Evolutionary conservation across 306 rosid genomes (phyloP), one percentile per base, ranked within the genome.

Genomic region (Cicer yamashitae): DNA sequence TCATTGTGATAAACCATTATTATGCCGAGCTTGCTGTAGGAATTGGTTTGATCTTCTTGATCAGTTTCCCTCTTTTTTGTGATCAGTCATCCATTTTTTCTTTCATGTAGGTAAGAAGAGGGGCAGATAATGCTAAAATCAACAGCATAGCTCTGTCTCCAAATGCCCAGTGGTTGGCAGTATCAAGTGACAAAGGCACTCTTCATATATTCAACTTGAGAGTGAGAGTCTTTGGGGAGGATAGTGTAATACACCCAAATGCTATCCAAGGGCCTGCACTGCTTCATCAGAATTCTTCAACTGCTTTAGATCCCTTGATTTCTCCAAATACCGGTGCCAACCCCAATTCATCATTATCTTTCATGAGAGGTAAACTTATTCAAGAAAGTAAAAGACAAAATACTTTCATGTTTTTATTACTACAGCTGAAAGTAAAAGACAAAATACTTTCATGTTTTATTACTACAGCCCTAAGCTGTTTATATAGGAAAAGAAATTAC

Each of bases 101-200:
- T 52, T 67, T 37, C 25, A 3, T 67, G 77, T 79, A 92, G 99
- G 96, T 94, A 70, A 91, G 99, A 73, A 90, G 99, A 84, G 99
- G 97, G 45, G 88, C 84, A 66, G 96, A 92, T 79, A 89, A 90
- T 87, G 99, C 97, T 51, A 97, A 90, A 71, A 90, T 94, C 77
- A 86, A 82, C 85, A 86, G 97, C 66, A 88, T 94, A 82, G 88
- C 96, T 18, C 85, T 94, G 43, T 91, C 97, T 40, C 84, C 93
- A 64, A 90, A 90, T 85, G 96, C 88, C 79, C 97, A 90, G 82
- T 94, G 97, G 99, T 75, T 94, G 87, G 99, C 97, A 66, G 89
- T 80, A 51, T 91, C 99, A 70, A 94, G 99, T 80, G 99, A 92
- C 78, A 92, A 90, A 82, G 99, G 97, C 48, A 94, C 97, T 6